Conservation (phyloP, 1,139 yeast genomes). For the Protomyces inundatus region DNA sequence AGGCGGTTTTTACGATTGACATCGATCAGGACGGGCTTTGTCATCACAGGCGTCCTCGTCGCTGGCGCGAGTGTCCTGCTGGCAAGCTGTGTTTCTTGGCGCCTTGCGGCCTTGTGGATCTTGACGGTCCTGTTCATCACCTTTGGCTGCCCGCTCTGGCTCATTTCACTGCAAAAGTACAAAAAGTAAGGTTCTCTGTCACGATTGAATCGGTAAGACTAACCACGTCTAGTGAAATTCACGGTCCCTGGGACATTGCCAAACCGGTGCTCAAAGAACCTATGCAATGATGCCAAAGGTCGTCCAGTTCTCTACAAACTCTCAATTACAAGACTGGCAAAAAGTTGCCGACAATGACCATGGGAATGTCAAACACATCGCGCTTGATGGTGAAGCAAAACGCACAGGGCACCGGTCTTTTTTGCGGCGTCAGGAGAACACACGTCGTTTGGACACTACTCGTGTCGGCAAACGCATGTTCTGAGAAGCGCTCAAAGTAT, state of each 20-base stretch:
- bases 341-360: slow-evolving; percentile 85
- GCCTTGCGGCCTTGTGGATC: slow-evolving; percentile 45
- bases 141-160: slow-evolving; percentile 64
- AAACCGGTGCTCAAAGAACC: slow-evolving; percentile 46
- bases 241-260: slow-evolving; percentile 94
- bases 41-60: slow-evolving; percentile 24
- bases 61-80: slow-evolving; percentile 19
- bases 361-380: slow-evolving; percentile 86
- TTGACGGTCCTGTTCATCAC: slow-evolving; percentile 47
- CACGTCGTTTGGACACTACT: slow-evolving; percentile 80
- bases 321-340: slow-evolving; percentile 22
- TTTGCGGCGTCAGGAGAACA: slow-evolving; percentile 59
- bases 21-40: slow-evolving; percentile 17
- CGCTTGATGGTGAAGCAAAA: slow-evolving; percentile 88
- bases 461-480: slow-evolving; percentile 86
- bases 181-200: slow-evolving; percentile 46
- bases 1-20: slow-evolving; percentile 50
- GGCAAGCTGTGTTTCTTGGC: slow-evolving; percentile 18
- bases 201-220: background rate
- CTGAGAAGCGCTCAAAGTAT: slow-evolving; percentile 77
- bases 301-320: background rate
- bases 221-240: slow-evolving; percentile 49
- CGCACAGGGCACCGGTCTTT: slow-evolving; percentile 52
- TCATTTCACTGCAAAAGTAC: slow-evolving; percentile 66
- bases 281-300: background rate